Evolutionary conservation across 805 yeast genomes (phyloP).

Genomic region (Saccharomyces kudriavzevii): DNA sequence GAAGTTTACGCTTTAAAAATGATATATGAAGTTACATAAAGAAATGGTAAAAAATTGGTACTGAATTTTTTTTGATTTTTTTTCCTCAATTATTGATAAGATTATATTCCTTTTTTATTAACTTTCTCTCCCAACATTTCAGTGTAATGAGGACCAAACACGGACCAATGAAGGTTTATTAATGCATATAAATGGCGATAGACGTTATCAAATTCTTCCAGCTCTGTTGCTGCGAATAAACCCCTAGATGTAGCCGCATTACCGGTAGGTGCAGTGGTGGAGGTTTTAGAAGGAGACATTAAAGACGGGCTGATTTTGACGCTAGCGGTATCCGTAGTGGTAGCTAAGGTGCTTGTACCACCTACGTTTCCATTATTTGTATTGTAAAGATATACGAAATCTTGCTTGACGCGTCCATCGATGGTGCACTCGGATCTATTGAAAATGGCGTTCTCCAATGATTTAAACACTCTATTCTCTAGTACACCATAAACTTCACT

Average conservation of each 20-base stretch:
- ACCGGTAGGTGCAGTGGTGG: slow-evolving; percentile 7
- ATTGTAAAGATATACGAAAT: slow-evolving; percentile 26
- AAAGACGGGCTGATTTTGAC: slow-evolving; percentile 3
- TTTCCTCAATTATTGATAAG: not conserved
- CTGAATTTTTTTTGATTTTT: not conserved
- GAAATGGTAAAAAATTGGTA: not conserved
- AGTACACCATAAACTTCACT: slow-evolving; percentile 68
- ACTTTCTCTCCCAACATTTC: slow-evolving; percentile 31
- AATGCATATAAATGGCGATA: slow-evolving; percentile 56
- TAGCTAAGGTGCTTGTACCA: slow-evolving; percentile 4
- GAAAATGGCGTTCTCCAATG: slow-evolving; percentile 35
- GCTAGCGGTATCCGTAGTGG: slow-evolving; percentile 4
- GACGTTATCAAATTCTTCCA: slow-evolving; percentile 50
- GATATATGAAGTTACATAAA: not conserved
- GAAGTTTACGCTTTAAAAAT: not conserved
- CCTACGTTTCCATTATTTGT: slow-evolving; percentile 3
- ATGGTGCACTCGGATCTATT: slow-evolving; percentile 24
- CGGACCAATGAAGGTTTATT: slow-evolving; percentile 74
- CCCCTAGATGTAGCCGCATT: slow-evolving; percentile 6
- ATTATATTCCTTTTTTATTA: not conserved
- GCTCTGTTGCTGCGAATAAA: slow-evolving; percentile 21
- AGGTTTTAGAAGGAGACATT: slow-evolving; percentile 5
- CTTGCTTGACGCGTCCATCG: slow-evolving; percentile 35
- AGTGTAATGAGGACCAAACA: slow-evolving; percentile 63
- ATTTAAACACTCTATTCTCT: slow-evolving; percentile 57